Conservation (phyloP, 768 basidiomycete genomes). For the Favolaschia claudopus region DNA sequence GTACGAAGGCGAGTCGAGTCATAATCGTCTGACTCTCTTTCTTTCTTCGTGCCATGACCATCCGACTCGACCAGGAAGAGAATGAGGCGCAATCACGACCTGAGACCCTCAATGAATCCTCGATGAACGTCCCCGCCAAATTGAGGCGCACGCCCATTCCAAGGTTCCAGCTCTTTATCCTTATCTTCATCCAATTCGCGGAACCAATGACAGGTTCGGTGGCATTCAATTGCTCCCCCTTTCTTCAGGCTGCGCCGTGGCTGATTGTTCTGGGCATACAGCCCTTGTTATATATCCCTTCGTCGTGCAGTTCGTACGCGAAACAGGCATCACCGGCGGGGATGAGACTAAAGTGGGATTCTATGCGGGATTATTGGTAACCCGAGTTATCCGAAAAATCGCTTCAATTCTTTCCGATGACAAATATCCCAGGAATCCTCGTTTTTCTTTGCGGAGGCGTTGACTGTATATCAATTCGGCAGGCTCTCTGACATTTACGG, state of each 20-base stretch:
- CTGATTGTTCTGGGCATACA: no score
- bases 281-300: conserved; percentile 30
- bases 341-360: conserved; percentile 31
- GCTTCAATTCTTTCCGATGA: neutral
- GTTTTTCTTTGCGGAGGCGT: conserved; percentile 32
- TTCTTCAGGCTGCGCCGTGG: no score
- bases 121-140: neutral
- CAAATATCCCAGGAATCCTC: conserved; percentile 29
- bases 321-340: conserved; percentile 29
- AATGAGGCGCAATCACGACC: no score
- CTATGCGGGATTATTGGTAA: conserved; percentile 34
- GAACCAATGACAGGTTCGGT: conserved; percentile 17
- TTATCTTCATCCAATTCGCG: conserved; percentile 15
- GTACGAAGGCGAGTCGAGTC: no score
- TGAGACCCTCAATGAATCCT: no score
- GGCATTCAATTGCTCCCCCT: neutral
- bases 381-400: no score
- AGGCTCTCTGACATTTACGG: conserved; percentile 37
- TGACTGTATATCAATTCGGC: conserved; percentile 32
- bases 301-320: conserved; percentile 31
- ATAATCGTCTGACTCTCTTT: no score
- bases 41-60: no score
- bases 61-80: no score
- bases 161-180: conserved; percentile 20
- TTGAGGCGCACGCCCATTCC: conserved; percentile 5